These are phyloP conservation scores for Crithidia thermophila DNA, from an alignment of 208 protist species.

Conservation along the genomic window DNA sequence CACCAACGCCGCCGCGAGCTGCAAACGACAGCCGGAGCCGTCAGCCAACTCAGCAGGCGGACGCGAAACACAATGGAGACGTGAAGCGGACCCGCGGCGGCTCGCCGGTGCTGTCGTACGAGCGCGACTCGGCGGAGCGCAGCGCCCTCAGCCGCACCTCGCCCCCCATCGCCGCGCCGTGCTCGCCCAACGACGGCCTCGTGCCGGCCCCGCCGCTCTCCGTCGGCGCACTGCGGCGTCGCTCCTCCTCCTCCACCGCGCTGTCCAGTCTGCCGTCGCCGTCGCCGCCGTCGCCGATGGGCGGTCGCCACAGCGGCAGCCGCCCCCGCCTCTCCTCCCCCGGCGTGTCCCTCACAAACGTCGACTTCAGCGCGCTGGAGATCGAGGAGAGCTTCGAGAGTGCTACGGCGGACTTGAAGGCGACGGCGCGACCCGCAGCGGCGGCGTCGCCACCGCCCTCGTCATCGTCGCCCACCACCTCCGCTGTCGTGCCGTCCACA, in stretches of 20 bases:
- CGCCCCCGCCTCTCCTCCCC: constrained; percentile 10
- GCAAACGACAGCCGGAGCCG: no score
- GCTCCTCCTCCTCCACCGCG: background rate
- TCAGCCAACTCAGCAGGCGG: background rate
- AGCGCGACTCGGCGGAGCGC: background rate
- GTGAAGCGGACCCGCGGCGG: background rate
- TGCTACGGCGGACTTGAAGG: background rate
- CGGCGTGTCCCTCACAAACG: constrained; percentile 7
- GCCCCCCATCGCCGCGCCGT: background rate
- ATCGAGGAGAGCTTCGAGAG: no score
- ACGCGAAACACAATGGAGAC: background rate
- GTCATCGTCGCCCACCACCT: background rate
- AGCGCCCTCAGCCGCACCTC: background rate
- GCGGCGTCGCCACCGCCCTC: background rate
- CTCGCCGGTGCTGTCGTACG: constrained; percentile 24
- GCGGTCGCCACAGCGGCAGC: background rate
- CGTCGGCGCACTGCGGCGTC: constrained; percentile 8
- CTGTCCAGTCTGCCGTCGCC: background rate
- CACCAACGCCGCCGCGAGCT: no score
- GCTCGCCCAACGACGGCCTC: background rate
- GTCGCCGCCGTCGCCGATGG: background rate
- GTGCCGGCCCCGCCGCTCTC: constrained; percentile 9
- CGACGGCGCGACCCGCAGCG: background rate
- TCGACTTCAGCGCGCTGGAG: constrained; percentile 6
- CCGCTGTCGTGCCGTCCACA: background rate